Conservation (phyloP, 2,329 filamentous ascomycete genomes). For the Hypoxylon sp. region DNA sequence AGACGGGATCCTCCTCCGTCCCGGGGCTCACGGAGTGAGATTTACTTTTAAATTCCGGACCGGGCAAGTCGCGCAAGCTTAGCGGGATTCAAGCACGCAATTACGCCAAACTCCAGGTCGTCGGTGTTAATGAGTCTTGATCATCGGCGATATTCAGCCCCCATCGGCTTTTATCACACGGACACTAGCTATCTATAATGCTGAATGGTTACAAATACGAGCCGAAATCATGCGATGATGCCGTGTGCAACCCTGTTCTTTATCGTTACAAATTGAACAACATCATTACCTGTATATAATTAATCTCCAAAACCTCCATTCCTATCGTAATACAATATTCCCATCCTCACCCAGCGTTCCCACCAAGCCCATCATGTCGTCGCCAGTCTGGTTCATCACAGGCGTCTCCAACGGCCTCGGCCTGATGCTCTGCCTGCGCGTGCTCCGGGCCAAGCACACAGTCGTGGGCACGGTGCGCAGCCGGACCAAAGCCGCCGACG, state of each 20-base stretch:
- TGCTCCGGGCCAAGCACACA: conserved; percentile 43
- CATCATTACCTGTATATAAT: too few relatives aligned
- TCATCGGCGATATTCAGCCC: conserved; percentile 25
- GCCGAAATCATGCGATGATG: too few relatives aligned
- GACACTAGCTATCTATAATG: too few relatives aligned
- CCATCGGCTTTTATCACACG: conserved; percentile 19
- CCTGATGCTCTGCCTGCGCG: conserved; percentile 41
- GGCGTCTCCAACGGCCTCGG: conserved; percentile 48
- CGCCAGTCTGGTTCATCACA: conserved; percentile 46
- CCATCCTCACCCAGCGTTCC: neutral
- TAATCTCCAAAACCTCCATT: neutral
- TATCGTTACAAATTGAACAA: too few relatives aligned
- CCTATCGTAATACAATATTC: neutral
- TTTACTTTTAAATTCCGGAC: neutral
- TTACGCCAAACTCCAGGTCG: conserved; percentile 11
- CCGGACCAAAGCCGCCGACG: conserved; percentile 35
- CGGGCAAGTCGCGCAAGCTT: neutral
- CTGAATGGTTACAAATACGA: too few relatives aligned
- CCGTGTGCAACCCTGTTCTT: too few relatives aligned
- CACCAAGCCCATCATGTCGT: conserved; percentile 30
- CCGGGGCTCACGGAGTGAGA: neutral
- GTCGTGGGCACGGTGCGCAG: conserved; percentile 47
- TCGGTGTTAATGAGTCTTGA: conserved; percentile 21
- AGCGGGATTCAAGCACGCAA: neutral
- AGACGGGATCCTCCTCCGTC: too few relatives aligned